Conservation (phyloP, 2,329 filamentous ascomycete species). For the Apiospora sp. region DNA sequence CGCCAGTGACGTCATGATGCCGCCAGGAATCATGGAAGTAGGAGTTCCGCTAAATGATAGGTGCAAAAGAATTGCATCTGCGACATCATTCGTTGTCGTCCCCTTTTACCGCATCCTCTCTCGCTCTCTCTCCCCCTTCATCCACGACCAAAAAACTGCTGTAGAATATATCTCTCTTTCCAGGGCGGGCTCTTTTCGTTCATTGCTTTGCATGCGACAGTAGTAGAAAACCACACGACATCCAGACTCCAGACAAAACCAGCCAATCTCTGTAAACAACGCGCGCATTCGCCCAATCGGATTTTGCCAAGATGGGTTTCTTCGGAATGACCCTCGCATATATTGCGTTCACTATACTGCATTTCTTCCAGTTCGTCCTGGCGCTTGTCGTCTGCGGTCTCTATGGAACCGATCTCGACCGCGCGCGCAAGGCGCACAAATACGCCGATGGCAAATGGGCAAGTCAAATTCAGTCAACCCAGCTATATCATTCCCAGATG, state of each 20-base stretch:
- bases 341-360: constrained; percentile 67
- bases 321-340: constrained; percentile 56
- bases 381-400: constrained; percentile 80
- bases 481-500: not conserved
- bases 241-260: not conserved
- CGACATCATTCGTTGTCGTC: not conserved
- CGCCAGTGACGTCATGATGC: constrained; percentile 14
- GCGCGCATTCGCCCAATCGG: not conserved
- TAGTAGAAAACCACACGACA: not conserved
- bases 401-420: constrained; percentile 74
- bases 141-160: not conserved
- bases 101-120: not conserved
- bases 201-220: not conserved
- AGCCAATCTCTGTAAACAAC: constrained; percentile 7
- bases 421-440: constrained; percentile 56
- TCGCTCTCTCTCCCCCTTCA: not conserved
- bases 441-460: constrained; percentile 76
- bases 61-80: not conserved
- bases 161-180: not conserved
- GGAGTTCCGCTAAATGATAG: not conserved
- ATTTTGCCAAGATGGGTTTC: constrained; percentile 50
- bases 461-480: constrained; percentile 38
- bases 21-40: constrained; percentile 5
- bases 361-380: constrained; percentile 79
- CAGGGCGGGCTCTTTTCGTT: not conserved